Percentiles rank a stretch among this genome's conserved stretches.
Evolutionary conservation across 108 stramenopile genomes (phyloP).

Genomic region (Conticribra guillardii): DNA sequence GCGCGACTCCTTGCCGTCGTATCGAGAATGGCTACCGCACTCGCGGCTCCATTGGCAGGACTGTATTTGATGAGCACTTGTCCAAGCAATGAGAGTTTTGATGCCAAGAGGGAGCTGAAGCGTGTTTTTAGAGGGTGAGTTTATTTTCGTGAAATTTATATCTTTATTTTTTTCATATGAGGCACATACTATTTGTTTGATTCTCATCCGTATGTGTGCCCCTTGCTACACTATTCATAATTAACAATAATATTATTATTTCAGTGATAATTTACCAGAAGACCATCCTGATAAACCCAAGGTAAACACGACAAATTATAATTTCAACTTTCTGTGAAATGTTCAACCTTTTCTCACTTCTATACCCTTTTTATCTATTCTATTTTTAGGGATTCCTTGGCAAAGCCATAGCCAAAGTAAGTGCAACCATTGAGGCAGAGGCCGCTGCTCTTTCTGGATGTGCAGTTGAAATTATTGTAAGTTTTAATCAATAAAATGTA

Average conservation of each 20-base stretch:
- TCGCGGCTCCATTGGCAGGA: slow-evolving; percentile 29
- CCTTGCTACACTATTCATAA: no score
- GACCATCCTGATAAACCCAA: slow-evolving; percentile 41
- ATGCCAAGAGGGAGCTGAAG: slow-evolving; percentile 44
- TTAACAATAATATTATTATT: background rate
- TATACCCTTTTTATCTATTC: background rate
- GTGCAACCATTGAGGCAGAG: slow-evolving; percentile 31
- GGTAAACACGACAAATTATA: no score
- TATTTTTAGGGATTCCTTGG: slow-evolving; percentile 19
- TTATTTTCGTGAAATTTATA: background rate
- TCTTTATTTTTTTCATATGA: background rate
- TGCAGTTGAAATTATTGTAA: slow-evolving; percentile 32
- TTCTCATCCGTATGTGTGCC: no score
- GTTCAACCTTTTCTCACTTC: no score
- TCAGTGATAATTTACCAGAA: slow-evolving; percentile 22
- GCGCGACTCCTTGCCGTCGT: slow-evolving; percentile 17
- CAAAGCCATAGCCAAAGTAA: slow-evolving; percentile 34
- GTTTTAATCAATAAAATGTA: no score
- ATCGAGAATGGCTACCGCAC: slow-evolving; percentile 28
- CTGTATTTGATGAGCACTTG: slow-evolving; percentile 47
- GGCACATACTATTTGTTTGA: no score
- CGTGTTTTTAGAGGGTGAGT: slow-evolving; percentile 35
- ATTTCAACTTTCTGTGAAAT: no score
- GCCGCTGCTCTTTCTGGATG: slow-evolving; percentile 21
- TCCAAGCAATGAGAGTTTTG: slow-evolving; percentile 34